Base-by-base conservation (phyloP, 2,329 filamentous ascomycete species). In the Dryadomyces quercus-mongolicae region DNA sequence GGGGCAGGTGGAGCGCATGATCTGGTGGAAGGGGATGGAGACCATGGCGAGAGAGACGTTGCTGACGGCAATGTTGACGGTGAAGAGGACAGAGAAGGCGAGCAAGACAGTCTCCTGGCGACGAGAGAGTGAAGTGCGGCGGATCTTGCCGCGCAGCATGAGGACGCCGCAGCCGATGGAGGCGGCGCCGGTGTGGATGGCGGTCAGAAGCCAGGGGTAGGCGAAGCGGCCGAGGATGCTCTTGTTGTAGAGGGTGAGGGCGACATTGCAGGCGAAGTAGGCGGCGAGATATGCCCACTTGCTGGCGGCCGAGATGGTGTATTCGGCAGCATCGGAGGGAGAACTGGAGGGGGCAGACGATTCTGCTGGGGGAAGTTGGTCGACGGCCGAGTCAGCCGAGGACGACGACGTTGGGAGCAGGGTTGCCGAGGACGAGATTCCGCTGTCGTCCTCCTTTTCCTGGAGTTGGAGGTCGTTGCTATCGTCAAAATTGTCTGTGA, bases 21-120 rank as follows among this genome's bases (percentile, higher is more conserved):
- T 79, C 64, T 84, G 80, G 65, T 83, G 81, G 66, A 84, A 84
- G 2, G 81, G 77, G n/a, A 84, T 77, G 0, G 80, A 82, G 20
- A 61, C 59, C 58, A 61, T 60, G 42, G 59, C 59, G 49, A 61
- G 45, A 0, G 60, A 61, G 13, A 61, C 60, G 36, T 61, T 61
- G 45, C 57, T 59, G 18, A 61, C 54, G 56, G 60, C 60, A 51
- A 61, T 61, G 57, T 61, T 61, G 54, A 61, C 18, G 51, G 60
- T 61, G 49, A 61, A 61, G 22, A 61, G 56, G 16, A 61, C 58
- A 2, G 54, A 57, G 8, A 61, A 56, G 42, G 45, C 58, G 5
- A 60, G 51, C 40, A 61, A 56, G 18, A 55, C 56, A 5, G 53
- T 42, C 51, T 61, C 57, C 44, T 61, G 55, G 21, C 34, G 51